phyloP scores from a whole-genome alignment of 768 basidiomycete species.

The Termitomyces sp. region DNA sequence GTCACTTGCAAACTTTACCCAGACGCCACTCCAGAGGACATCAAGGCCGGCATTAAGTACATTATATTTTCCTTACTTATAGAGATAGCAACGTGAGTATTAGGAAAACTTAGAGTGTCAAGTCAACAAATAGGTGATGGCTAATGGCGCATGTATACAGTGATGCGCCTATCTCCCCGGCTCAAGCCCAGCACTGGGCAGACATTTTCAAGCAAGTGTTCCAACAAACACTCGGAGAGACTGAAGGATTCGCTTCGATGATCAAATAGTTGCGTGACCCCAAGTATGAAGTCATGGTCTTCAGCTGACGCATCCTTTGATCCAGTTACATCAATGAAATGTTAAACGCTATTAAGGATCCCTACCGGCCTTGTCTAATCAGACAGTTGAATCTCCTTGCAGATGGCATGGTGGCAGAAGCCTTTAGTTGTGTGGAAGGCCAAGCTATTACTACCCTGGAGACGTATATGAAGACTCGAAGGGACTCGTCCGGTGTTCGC shows the following conservation, averaged over 20 bases:
- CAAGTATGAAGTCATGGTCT: no score
- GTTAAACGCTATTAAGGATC: no score
- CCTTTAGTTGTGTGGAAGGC: no score
- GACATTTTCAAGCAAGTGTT: constrained; percentile 1
- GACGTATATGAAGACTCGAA: no score
- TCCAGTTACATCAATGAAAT: background rate
- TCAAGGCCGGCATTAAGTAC: background rate
- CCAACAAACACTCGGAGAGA: background rate
- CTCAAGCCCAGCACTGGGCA: constrained; percentile 6
- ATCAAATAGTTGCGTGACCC: constrained; percentile 1
- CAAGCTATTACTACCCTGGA: no score
- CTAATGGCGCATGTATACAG: background rate
- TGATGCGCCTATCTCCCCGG: constrained; percentile 2
- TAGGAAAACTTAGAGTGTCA: background rate
- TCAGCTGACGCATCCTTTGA: background rate
- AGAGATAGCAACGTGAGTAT: constrained; percentile 6
- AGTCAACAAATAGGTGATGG: background rate
- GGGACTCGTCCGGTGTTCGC: no score
- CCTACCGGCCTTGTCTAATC: no score
- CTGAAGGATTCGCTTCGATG: background rate
- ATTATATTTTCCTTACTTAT: constrained; percentile 8
- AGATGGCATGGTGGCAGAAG: no score
- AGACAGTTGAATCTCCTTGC: no score
- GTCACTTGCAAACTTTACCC: background rate
- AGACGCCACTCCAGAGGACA: no score